Base-by-base conservation (phyloP, 2,329 filamentous ascomycete genomes). In the Diaporthe nobilis region DNA sequence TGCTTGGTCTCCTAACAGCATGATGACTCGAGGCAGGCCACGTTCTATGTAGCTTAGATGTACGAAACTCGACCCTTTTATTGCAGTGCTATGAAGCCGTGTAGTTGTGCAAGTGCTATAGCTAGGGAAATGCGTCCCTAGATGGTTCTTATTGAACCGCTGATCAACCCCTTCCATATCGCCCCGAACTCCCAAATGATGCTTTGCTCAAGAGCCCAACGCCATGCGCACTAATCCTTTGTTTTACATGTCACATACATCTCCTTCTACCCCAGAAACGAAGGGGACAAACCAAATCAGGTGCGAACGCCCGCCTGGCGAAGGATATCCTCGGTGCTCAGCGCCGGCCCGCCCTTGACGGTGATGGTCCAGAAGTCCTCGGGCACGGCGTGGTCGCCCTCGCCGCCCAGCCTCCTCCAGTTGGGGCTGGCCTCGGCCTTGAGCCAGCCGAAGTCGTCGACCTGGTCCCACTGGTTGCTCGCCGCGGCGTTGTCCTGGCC, bases 391-490 rank as follows among this genome's bases (percentile, higher is more conserved):
- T 42, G 37, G n/a, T 49, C 37, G 42, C n/a, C 71, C 34, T 89
- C 89, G 73, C 92, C 88, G 1, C 90, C 86, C 31, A 98, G 80
- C 3, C 95, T 84, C 47, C 87, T 90, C 95, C 96, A 99, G 82
- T 99, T 96, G 2, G 97, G 97, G 81, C 95, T 98, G 42, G 91
- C 91, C 75, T 94, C 95, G 22, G 90, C 88, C 84, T 96, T 97
- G 78, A 98, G 90, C 97, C 97, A 98, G 85, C 98, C 98, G 88
- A 99, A 99, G 83, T 99, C 97, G 83, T 98, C 95, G 22, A 98
- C 94, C 80, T 97, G 92, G 79, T 96, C 90, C 95, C 95, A 99
- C 80, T 94, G 90, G 82, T 98, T 96, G 75, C 85, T 85, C 4
- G 81, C 78, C 1, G 79, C 73, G 12, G 83, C 79, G 13, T 81